A percentile compares a stretch with the other conserved stretches of the same genome.
Conservation (phyloP, 202 grass and related monocot genomes). For the Carex sylvatica region DNA sequence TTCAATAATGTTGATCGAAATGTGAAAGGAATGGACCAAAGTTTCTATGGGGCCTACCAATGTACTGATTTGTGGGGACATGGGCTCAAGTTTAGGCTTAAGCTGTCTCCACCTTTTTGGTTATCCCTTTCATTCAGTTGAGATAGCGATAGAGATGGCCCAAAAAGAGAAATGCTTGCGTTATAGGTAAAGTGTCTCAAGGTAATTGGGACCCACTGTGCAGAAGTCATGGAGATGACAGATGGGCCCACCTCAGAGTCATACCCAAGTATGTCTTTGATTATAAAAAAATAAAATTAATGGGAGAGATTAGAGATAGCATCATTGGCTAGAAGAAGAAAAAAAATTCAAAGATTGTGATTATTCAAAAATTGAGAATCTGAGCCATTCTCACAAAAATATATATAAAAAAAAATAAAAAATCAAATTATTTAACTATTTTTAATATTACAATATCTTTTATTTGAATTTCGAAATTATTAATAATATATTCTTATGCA, state of each 20-base stretch:
- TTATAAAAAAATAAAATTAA: no score
- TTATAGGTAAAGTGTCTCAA: not conserved
- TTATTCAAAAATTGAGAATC: no score
- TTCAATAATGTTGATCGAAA: not conserved
- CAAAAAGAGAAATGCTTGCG: constrained; percentile 20
- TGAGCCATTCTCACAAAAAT: no score
- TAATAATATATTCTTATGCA: no score
- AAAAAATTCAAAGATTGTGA: no score
- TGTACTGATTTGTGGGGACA: not conserved
- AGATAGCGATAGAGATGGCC: not conserved
- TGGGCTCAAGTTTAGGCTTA: constrained; percentile 18
- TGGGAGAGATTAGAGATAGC: no score
- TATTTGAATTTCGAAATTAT: no score
- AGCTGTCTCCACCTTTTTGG: constrained; percentile 16
- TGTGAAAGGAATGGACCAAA: not conserved
- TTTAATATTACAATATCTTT: no score
- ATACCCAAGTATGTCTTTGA: not conserved
- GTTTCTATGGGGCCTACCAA: not conserved
- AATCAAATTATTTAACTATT: no score
- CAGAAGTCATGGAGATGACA: not conserved
- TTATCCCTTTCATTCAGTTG: not conserved
- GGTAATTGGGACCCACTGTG: not conserved
- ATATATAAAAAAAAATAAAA: no score
- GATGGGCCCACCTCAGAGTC: not conserved
- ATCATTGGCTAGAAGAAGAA: no score